Base-by-base conservation (phyloP, 371 early-diverging fungal genomes). In the Fennellomyces sp. region DNA sequence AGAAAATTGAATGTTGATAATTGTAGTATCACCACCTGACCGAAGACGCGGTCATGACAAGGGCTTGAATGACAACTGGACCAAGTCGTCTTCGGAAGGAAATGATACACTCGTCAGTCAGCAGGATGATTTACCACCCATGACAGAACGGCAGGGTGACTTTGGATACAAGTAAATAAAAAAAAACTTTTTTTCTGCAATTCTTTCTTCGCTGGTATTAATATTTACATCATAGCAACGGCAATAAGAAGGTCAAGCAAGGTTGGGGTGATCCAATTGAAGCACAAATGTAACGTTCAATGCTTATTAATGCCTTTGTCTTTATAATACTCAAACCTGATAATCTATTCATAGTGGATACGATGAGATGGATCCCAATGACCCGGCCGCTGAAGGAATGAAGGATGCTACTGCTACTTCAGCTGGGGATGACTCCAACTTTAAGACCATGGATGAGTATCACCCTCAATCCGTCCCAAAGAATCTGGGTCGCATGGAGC, bases 371-470 rank as follows among this genome's bases (percentile, higher is more conserved):
- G 55, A 53, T 28, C 56, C 68, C 38, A 56, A 35, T 31, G 63
- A 66, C 26, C 66, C 71, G 51, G 73, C 64, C 35, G 63, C 68
- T 38, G 52, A 60, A 25, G 76, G 69, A 21, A 68, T 70, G 1
- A 31, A 39, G 21, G 31, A 19, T 27, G 38, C 29, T 31, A 50
- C 30, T 30, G 28, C 52, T 21, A 55, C 49, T 53, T 29, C 63
- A 73, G 72, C 35, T 29, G 87, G 88, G 45, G 83, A 81, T 30
- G 88, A 89, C 69, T 86, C 75, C 13, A 66, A 73, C 49, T 76
- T 75, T 67, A 86, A 85, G 76, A 87, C 94, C 50, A 75, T 88
- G 55, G 90, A 89, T 26, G 84, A 93, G 27, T 93, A 85, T 81
- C 45, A 45, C n/a, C 45, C 45, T 5, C 8, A 45, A 33, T 33